phyloP scores from a whole-genome alignment of 1,139 yeast species.

The Geotrichum carabidarum region DNA sequence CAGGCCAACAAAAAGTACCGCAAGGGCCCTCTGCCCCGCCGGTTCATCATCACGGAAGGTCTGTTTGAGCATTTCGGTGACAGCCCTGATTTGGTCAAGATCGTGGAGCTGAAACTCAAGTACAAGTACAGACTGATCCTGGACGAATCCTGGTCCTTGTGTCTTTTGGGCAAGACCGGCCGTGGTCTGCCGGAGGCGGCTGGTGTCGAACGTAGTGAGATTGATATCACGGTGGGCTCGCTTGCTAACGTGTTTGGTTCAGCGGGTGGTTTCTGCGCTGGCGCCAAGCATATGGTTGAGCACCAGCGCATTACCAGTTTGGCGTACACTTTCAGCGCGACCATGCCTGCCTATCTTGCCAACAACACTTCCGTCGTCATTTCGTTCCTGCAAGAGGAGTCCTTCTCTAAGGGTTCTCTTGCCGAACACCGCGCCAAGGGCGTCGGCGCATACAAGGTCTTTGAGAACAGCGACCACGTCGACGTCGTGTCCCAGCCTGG shows the following conservation, averaged over 20 bases:
- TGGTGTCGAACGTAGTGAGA: conserved; percentile 53
- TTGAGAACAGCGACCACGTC: conserved; percentile 41
- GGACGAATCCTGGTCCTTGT: conserved; percentile 84
- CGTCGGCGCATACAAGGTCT: conserved; percentile 37
- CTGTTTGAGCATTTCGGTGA: conserved; percentile 80
- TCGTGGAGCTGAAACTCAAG: conserved; percentile 70
- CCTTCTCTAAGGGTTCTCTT: conserved; percentile 35
- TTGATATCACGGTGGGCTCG: conserved; percentile 84
- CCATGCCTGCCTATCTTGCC: conserved; percentile 90
- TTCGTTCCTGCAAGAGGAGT: conserved; percentile 25
- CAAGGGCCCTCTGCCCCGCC: conserved; percentile 70
- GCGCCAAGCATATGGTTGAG: conserved; percentile 74
- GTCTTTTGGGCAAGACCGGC: conserved; percentile 79
- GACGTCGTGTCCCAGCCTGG: conserved; percentile 52
- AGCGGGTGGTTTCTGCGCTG: conserved; percentile 93
- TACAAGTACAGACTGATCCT: conserved; percentile 80
- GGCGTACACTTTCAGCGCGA: conserved; percentile 91
- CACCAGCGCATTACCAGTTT: conserved; percentile 88
- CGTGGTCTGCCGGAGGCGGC: conserved; percentile 76
- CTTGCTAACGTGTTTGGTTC: conserved; percentile 80
- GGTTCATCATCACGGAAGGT: conserved; percentile 89
- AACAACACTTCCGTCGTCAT: conserved; percentile 63
- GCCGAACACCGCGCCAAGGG: conserved; percentile 39
- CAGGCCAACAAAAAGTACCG: conserved; percentile 52
- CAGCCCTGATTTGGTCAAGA: conserved; percentile 61